phyloP scores from a whole-genome alignment of 2,329 filamentous ascomycete genomes.

The Colletotrichum echinochloae region DNA sequence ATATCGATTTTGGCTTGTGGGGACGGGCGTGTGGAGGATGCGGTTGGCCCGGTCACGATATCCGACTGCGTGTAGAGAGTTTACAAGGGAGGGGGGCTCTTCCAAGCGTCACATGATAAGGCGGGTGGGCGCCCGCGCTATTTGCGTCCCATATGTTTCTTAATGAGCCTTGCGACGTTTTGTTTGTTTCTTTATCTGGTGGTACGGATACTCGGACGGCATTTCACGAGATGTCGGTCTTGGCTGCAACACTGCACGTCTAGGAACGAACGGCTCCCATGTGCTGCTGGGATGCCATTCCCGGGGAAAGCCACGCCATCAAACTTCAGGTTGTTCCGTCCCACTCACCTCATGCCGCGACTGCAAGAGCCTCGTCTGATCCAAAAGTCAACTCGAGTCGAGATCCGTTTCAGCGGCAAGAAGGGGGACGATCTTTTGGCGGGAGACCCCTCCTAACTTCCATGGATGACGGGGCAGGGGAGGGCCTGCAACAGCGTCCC shows the following conservation, averaged over 20 bases:
- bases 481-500: constrained; percentile 25
- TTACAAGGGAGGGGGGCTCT: background rate
- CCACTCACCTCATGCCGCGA: constrained; percentile 28
- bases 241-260: constrained; percentile 28
- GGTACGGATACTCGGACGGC: constrained; percentile 1
- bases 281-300: constrained; percentile 9
- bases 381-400: constrained; percentile 26
- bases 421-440: background rate
- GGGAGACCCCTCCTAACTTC: constrained; percentile 14
- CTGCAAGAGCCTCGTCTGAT: constrained; percentile 29
- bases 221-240: background rate
- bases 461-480: constrained; percentile 12
- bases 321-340: constrained; percentile 13
- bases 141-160: background rate
- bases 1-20: constrained; percentile 24
- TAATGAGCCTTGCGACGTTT: constrained; percentile 3
- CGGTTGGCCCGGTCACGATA: background rate
- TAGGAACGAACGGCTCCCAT: background rate
- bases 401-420: constrained; percentile 30
- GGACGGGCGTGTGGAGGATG: constrained; percentile 14
- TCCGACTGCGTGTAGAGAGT: background rate
- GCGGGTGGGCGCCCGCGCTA: background rate
- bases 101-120: constrained; percentile 2
- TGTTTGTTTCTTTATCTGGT: constrained; percentile 14
- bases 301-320: constrained; percentile 4